Base-by-base conservation (phyloP, 1,284 basidiomycete species). In the Puccinia polysora region DNA sequence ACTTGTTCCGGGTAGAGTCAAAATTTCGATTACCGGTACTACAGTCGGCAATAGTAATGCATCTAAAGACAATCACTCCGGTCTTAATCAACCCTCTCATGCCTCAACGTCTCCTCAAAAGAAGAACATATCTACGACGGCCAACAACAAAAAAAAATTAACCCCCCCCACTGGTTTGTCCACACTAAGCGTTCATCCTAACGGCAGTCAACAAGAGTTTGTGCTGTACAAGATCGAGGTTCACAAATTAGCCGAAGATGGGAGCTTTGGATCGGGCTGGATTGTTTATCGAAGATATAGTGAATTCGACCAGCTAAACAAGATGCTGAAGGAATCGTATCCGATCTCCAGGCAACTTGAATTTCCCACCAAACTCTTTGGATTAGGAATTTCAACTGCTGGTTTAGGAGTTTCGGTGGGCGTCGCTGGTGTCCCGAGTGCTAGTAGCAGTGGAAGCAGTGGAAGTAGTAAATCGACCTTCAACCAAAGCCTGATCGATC, bases 201-300 rank as follows among this genome's bases (percentile, higher is more conserved):
- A 36, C 47, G 20, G 53, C 40, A n/a, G 43, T 23, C 32, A 47
- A 25, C 55, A 47, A 77, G 88, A 89, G 30, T 90, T 96, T 30
- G 91, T 94, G 40, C 84, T 91, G 43, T 98, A 97, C 78, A 85
- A 92, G n/a, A 85, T 97, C 55, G 90, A 96, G 79, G 86, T 98
- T 0, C 88, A 89, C 77, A 92, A 95, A 77, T 83, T 90, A 28
- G 86, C 84, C n/a, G 65, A 81, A 0, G 89, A 92, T 77, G 90
- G 88, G 3, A 85, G 84, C 58, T 86, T 88, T 77, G 82, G 86
- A 0, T 88, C 88, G 1, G 90, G 90, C 2, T 97, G 95, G 95
- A 87, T 92, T 30, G 88, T 97, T 2, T 88, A 90, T 4, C 83
- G 93, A 75, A 83, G 95, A 74, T 98, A 96, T 80, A 96, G 91